phyloP scores from a whole-genome alignment of 139 green algal genomes.

The Edaphochlamys debaryana region DNA sequence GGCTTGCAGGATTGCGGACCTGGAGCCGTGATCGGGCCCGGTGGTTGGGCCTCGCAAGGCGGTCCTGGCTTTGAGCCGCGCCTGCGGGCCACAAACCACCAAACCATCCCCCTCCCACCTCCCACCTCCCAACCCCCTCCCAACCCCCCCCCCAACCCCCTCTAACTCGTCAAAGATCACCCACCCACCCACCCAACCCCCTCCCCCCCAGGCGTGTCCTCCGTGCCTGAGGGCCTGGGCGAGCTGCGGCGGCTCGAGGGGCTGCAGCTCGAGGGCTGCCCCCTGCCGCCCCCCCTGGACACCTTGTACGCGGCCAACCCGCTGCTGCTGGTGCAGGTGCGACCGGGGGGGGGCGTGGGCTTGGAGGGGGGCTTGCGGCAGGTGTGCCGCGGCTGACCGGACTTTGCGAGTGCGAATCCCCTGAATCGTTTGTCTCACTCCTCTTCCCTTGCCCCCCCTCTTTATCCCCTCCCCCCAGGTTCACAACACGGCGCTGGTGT shows the following conservation, averaged over 20 bases:
- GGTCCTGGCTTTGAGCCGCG: neutral
- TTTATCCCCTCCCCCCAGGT: slow-evolving; percentile 17
- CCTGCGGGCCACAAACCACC: too few relatives aligned
- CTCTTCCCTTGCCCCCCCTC: neutral
- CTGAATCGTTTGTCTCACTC: too few relatives aligned
- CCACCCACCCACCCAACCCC: neutral
- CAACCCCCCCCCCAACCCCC: too few relatives aligned
- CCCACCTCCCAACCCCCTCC: too few relatives aligned
- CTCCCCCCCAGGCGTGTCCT: slow-evolving; percentile 34
- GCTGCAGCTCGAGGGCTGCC: slow-evolving; percentile 63
- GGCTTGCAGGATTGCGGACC: too few relatives aligned
- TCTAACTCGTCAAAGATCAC: too few relatives aligned
- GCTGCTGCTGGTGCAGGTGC: slow-evolving; percentile 60
- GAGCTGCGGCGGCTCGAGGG: slow-evolving; percentile 57
- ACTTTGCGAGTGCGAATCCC: too few relatives aligned
- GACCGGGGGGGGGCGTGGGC: neutral
- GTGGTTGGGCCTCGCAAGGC: neutral
- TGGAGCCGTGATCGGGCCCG: too few relatives aligned
- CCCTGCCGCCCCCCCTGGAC: slow-evolving; percentile 39
- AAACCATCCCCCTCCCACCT: too few relatives aligned
- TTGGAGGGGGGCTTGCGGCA: neutral
- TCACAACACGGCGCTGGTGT: slow-evolving; percentile 50
- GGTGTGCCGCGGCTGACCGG: too few relatives aligned
- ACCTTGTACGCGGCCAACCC: slow-evolving; percentile 61
- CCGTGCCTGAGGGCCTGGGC: slow-evolving; percentile 43